Base-by-base conservation (phyloP, 352 stramenopile genomes). In the Vaucheria bursata region DNA sequence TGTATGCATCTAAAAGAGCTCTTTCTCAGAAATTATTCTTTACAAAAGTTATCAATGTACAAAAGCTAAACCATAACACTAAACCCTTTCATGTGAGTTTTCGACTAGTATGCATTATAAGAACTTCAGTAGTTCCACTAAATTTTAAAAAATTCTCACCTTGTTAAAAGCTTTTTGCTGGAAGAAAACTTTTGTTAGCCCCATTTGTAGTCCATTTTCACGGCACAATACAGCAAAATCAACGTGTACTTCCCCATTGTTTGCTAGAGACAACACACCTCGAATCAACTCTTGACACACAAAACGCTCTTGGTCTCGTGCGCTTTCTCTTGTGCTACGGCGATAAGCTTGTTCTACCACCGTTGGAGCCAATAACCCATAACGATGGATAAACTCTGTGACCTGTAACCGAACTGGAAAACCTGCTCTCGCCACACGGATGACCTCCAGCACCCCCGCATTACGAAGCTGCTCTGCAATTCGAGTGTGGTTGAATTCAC, bases 371-470 rank as follows among this genome's bases (percentile, higher is more conserved):
- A 86, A 65, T 39, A 79, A 31, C 0, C 75, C 70, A 74, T 86
- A 86, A 12, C 82, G 82, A 29, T 77, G 35, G 32, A 85, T 79
- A 66, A 86, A 86, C 50, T 86, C 82, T 65, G 65, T 65, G 36
- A 81, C 73, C 39, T 71, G 69, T 35, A 98, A 89, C 78, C 96
- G 93, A 66, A 99, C 94, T 37, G 95, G 95, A 84, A 98, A 99
- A 1, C 96, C 96, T 49, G 94, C 90, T 59, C 95, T 92, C 73
- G 97, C 96, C 33, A 99, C 95, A 50, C 94, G 90, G 33, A 99
- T 95, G 4, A 96, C 96, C 86, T 99, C 96, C 18, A 99, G 89
- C 29, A 99, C 94, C 88, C 96, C 96, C 1, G 75, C 75, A 59
- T 81, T 81, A 25, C 77, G 59, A 7, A 99, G 90, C 86, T 99